Conservation (phyloP, 2,329 filamentous ascomycete species). For the Aspergillus bombycis region DNA sequence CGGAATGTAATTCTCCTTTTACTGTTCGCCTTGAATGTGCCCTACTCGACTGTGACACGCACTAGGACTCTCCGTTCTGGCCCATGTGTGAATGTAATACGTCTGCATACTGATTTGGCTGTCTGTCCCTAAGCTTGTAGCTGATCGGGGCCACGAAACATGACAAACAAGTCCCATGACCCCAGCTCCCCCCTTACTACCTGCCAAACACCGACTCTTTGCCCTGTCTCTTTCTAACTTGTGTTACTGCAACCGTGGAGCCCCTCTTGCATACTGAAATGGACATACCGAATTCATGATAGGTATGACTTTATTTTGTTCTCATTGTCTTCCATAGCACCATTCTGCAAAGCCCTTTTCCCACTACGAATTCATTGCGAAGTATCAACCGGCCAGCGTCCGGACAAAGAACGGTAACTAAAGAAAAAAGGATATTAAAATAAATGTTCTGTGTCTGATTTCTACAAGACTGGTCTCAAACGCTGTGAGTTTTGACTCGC, state of each 20-base stretch:
- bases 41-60: neutral
- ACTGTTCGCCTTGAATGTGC: neutral
- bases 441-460: no score
- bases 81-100: neutral
- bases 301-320: neutral
- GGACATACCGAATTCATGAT: neutral
- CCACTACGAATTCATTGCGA: neutral
- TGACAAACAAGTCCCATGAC: neutral
- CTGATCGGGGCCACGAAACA: neutral
- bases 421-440: no score
- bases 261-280: neutral
- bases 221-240: neutral
- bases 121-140: neutral
- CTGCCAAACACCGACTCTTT: neutral
- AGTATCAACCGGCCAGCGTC: neutral
- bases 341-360: neutral
- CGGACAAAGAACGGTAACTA: neutral
- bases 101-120: neutral
- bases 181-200: neutral
- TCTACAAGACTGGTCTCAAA: no score
- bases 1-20: slow-evolving; percentile 20
- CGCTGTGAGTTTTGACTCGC: no score
- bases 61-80: neutral
- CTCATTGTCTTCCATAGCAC: neutral
- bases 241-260: neutral